Evolutionary conservation across 331 rosid genomes (phyloP).

Genomic region (Dryas integrifolia): DNA sequence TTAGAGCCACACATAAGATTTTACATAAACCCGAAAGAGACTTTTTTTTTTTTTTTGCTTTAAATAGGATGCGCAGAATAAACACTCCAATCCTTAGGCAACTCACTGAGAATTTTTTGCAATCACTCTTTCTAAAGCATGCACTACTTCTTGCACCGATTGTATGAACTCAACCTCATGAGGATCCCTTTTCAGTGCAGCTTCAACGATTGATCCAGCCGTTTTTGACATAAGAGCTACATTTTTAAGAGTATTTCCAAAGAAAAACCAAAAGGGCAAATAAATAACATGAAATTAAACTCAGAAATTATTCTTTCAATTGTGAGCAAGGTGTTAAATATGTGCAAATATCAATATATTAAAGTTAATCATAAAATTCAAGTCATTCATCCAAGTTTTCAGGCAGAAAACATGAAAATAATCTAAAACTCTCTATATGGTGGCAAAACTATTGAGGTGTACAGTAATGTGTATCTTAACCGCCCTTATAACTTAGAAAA

Average conservation of each 20-base stretch:
- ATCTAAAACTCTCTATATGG: neutral
- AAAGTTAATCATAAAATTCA: neutral
- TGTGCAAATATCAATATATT: neutral
- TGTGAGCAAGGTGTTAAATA: conserved; percentile 1
- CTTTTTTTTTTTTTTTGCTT: neutral
- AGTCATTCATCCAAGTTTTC: conserved; percentile 1
- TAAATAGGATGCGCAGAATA: conserved; percentile 1
- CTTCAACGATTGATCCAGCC: conserved; percentile 96
- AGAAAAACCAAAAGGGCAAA: conserved; percentile 29
- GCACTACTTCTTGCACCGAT: conserved; percentile 85
- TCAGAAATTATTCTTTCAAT: conserved; percentile 1
- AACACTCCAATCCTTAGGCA: conserved; percentile 23
- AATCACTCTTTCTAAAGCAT: conserved; percentile 97
- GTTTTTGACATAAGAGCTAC: conserved; percentile 93
- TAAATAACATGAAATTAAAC: neutral
- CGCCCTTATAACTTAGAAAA: no score
- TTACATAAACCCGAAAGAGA: conserved; percentile 6
- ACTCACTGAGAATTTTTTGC: conserved; percentile 97
- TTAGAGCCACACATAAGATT: conserved; percentile 22
- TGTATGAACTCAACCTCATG: conserved; percentile 91
- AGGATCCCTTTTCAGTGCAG: conserved; percentile 94
- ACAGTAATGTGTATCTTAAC: neutral
- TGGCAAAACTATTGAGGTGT: neutral
- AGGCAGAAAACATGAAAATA: neutral
- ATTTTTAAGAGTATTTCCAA: conserved; percentile 44